Evolutionary conservation across 169 alveolate species (phyloP), one percentile per base, ranked within the genome.

Genomic region (Babesia microti): DNA sequence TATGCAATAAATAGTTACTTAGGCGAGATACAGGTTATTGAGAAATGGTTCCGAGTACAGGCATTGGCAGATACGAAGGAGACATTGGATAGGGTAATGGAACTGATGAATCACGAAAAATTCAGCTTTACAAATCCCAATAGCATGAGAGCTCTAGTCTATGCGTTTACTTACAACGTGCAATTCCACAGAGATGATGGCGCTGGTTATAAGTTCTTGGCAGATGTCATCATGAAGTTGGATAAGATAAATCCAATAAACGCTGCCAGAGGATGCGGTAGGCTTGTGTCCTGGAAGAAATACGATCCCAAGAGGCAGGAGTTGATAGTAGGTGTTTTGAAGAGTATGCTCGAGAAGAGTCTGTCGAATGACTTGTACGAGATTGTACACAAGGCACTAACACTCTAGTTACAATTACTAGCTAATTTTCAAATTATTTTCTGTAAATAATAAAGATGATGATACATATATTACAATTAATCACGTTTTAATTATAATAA

Each of bases 181-280:
- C 75, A 76, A 18, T 72, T 68, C 61, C 83, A 79, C 59, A 46
- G 66, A 41, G 70, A 60, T 11, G 59, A 71, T 32, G 91, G 91
- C 11, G 79, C 60, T 22, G 91, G 91, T 27, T 83, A 83, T 67
- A 59, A 60, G 54, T 59, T 83, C 35, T 35, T 83, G 21, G 86
- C 91, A 6, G 89, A 83, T 37, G 59, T 68, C 27, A 70, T 83
- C 7, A 53, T 80, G 35, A 42, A 53, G 7, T 78, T 72, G 14
- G 91, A 83, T 47, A 51, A 52, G 24, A 66, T 83, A 1, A 83
- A 83, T 37, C 74, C 88, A 4, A 72, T 59, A 54, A 68, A 79
- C 1, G 81, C 91, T 30, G 61, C 91, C 27, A 63, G 71, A 21
- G 50, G 63, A 29, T 63, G 76, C 35, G 66, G 37, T 5, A 65